Evolutionary conservation across 1,284 basidiomycete genomes (phyloP).

Genomic region (Phylloboletellus chloephorus): DNA sequence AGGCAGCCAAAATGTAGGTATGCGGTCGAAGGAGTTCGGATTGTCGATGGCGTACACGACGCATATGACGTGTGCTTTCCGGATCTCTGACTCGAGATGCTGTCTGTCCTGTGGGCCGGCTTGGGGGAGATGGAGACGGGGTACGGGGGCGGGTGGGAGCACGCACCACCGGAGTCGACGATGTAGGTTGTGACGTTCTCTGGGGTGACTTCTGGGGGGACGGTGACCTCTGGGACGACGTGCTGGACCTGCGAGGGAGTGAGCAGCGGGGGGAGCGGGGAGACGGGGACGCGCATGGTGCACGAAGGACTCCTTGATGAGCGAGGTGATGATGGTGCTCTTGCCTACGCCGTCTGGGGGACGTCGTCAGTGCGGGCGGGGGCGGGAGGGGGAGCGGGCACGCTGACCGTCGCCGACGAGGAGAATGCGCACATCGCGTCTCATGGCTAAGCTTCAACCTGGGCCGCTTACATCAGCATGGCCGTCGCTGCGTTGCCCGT

Average conservation of each 20-base stretch:
- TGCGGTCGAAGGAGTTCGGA: slow-evolving; percentile 92
- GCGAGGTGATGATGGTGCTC: slow-evolving; percentile 89
- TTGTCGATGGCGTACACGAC: slow-evolving; percentile 97
- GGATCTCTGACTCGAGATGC: slow-evolving; percentile 91
- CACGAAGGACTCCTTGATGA: slow-evolving; percentile 93
- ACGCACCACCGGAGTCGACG: slow-evolving; percentile 87
- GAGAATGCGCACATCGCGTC: slow-evolving; percentile 87
- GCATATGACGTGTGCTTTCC: slow-evolving; percentile 96
- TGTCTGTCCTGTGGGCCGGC: slow-evolving; percentile 75
- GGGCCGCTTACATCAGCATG: slow-evolving; percentile 9
- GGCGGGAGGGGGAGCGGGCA: slow-evolving; percentile 8
- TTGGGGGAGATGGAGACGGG: slow-evolving; percentile 27
- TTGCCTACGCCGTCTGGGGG: slow-evolving; percentile 84
- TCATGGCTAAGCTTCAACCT: slow-evolving; percentile 44
- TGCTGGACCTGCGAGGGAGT: slow-evolving; percentile 66
- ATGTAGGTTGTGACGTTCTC: slow-evolving; percentile 96
- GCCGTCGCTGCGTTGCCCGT: slow-evolving; percentile 39
- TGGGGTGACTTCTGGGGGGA: slow-evolving; percentile 91
- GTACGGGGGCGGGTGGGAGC: slow-evolving; percentile 1
- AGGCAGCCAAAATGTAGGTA: slow-evolving; percentile 99
- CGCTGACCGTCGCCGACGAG: slow-evolving; percentile 85
- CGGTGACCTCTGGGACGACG: slow-evolving; percentile 91
- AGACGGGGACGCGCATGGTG: slow-evolving; percentile 55
- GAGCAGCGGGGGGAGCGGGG: slow-evolving; percentile 10
- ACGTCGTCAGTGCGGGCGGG: slow-evolving; percentile 1